Evolutionary conservation across 2,329 filamentous ascomycete species (phyloP).

Genomic region (Orbilia ellipsospora): DNA sequence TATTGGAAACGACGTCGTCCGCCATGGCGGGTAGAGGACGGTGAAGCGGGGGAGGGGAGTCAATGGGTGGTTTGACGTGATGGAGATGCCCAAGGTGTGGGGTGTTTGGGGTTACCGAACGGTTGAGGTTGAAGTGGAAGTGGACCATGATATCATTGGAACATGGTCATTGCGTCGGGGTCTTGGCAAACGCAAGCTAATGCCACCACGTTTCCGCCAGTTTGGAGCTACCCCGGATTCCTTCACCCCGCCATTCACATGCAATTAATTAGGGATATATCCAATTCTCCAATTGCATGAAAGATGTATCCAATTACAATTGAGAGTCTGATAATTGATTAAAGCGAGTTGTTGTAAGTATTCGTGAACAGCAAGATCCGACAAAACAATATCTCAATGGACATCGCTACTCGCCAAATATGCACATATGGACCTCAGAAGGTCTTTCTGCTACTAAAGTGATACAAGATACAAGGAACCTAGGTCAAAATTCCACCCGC

Average conservation of each 20-base stretch:
- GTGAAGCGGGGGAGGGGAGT: background rate
- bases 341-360: too few relatives aligned
- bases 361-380: too few relatives aligned
- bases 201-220: constrained; percentile 13
- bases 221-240: constrained; percentile 33
- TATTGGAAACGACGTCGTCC: background rate
- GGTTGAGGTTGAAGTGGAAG: constrained; percentile 25
- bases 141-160: constrained; percentile 30
- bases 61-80: constrained; percentile 15
- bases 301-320: too few relatives aligned
- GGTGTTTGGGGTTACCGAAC: background rate
- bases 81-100: background rate
- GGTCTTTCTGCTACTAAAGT: background rate
- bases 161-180: constrained; percentile 1
- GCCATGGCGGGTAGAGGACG: constrained; percentile 1
- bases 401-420: too few relatives aligned
- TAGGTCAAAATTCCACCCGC: constrained; percentile 10
- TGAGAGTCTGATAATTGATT: too few relatives aligned
- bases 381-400: too few relatives aligned
- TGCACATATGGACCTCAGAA: too few relatives aligned
- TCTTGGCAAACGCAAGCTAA: constrained; percentile 24
- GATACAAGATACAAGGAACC: constrained; percentile 17
- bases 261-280: background rate
- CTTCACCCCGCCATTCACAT: background rate
- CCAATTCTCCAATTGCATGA: too few relatives aligned